These are phyloP conservation scores for Cucurbita maxima DNA, from an alignment of 306 rosid genomes.

Conservation along the genomic window DNA sequence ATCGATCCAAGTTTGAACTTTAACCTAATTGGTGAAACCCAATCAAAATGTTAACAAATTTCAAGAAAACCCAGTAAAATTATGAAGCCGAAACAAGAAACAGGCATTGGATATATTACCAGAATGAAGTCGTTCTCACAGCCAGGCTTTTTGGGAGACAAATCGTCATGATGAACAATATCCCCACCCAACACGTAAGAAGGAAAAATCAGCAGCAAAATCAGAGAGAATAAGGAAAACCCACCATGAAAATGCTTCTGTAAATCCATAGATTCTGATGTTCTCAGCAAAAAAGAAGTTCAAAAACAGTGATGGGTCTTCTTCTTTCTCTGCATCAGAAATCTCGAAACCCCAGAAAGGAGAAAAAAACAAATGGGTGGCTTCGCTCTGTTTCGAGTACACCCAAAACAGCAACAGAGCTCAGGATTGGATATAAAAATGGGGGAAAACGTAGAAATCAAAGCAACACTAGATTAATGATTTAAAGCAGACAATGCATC, in stretches of 20 bases:
- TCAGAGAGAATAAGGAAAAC: conserved; percentile 12
- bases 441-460: background rate
- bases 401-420: background rate
- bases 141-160: conserved; percentile 84
- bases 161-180: conserved; percentile 58
- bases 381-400: background rate
- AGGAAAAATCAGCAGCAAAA: conserved; percentile 21
- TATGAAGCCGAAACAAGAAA: background rate
- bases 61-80: conserved; percentile 9
- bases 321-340: conserved; percentile 24
- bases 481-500: background rate
- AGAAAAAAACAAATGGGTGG: background rate
- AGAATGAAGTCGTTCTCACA: conserved; percentile 75
- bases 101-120: conserved; percentile 25
- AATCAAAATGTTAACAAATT: background rate
- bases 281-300: conserved; percentile 11
- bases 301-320: conserved; percentile 20
- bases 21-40: conserved; percentile 31
- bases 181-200: conserved; percentile 51
- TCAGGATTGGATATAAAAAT: background rate
- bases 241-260: conserved; percentile 16
- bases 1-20: conserved; percentile 94
- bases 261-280: conserved; percentile 36
- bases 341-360: conserved; percentile 5
- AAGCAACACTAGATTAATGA: background rate